Evolutionary conservation across 305 asterid genomes (phyloP).

Genomic region (Fraxinus greggii): DNA sequence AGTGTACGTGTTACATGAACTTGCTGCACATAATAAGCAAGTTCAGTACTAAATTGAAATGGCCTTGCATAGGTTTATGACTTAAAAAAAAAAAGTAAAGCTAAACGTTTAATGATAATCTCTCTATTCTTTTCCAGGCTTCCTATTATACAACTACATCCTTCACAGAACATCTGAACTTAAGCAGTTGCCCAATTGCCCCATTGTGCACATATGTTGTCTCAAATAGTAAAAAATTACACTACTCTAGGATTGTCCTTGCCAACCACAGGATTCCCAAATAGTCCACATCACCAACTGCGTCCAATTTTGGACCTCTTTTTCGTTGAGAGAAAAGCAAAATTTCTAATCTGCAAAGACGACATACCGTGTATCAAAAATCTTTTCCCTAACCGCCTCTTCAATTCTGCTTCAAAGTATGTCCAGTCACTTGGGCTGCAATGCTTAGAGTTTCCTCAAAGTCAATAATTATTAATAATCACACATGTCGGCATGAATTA

Average conservation of each 20-base stretch:
- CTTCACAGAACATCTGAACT: background rate
- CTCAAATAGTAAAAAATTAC: background rate
- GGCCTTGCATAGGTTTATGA: background rate
- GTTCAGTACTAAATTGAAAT: conserved; percentile 13
- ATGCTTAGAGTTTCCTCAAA: conserved; percentile 30
- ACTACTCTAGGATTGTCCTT: conserved; percentile 2
- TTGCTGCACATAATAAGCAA: conserved; percentile 58
- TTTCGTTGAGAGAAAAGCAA: conserved; percentile 15
- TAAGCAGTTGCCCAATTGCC: background rate
- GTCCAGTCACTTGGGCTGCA: conserved; percentile 96
- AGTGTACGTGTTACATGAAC: conserved; percentile 82
- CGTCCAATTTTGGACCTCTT: background rate
- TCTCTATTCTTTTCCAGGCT: background rate
- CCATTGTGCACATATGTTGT: background rate
- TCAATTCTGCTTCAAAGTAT: conserved; percentile 79
- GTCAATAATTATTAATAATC: conserved; percentile 10
- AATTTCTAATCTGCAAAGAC: conserved; percentile 7
- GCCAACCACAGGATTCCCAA: background rate
- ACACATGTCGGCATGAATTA: background rate
- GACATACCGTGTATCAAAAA: conserved; percentile 70
- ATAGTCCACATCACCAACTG: background rate
- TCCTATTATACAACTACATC: background rate
- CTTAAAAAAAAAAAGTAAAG: background rate
- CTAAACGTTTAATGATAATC: background rate
- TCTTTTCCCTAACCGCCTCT: conserved; percentile 69